These are phyloP conservation scores for Trichoderma cornu-damae DNA, from an alignment of 2,329 filamentous ascomycete genomes.

Conservation along the genomic window DNA sequence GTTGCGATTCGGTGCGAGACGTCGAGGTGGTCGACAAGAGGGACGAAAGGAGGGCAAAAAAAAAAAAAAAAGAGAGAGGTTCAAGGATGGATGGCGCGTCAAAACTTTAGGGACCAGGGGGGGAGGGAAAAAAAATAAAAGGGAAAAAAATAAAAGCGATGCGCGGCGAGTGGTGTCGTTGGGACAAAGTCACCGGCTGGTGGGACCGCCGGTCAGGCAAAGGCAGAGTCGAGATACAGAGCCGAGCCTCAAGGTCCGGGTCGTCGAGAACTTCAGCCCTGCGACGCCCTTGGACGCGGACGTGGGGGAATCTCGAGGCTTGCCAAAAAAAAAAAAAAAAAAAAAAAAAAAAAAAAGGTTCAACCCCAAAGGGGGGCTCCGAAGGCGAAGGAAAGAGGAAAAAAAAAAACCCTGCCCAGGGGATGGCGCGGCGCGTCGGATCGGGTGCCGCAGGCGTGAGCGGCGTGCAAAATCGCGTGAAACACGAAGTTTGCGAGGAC, in stretches of 20 bases:
- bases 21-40: not conserved
- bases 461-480: conserved; percentile 51
- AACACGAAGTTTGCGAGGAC: conserved; percentile 48
- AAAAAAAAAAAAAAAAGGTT: too few relatives aligned
- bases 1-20: conserved; percentile 22
- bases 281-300: conserved; percentile 18
- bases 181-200: conserved; percentile 25
- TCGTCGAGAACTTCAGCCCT: conserved; percentile 15
- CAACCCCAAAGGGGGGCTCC: conserved; percentile 16
- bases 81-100: conserved; percentile 29
- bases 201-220: conserved; percentile 27
- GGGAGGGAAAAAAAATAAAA: not conserved
- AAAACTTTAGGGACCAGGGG: conserved; percentile 15
- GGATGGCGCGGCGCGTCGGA: conserved; percentile 39
- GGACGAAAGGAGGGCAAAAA: conserved; percentile 10
- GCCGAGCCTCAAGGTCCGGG: not conserved
- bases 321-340: too few relatives aligned
- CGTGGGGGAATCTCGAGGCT: conserved; percentile 22
- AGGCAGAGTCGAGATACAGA: not conserved
- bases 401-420: conserved; percentile 41
- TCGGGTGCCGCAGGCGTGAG: conserved; percentile 37
- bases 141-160: conserved; percentile 14
- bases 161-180: conserved; percentile 21
- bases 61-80: too few relatives aligned
- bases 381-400: conserved; percentile 21